Percentiles rank a stretch among this genome's conserved stretches.
These are phyloP conservation scores for Botrytis cinerea DNA, from an alignment of 2,329 filamentous ascomycete genomes.

Conservation along the genomic window DNA sequence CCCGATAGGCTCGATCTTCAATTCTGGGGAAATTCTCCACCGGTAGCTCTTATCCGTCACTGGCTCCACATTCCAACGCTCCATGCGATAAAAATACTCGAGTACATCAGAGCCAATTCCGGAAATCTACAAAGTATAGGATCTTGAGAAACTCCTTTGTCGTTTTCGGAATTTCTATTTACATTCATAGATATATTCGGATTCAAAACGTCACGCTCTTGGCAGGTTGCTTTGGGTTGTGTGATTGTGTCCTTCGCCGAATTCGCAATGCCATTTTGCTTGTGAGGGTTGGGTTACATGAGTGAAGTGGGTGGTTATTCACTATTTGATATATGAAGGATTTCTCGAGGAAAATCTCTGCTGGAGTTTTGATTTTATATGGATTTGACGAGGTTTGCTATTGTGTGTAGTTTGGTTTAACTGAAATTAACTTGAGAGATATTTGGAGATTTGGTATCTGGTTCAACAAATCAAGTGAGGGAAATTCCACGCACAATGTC, in stretches of 20 bases:
- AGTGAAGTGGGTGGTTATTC: background rate
- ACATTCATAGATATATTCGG: background rate
- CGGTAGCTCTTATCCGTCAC: conserved; percentile 8
- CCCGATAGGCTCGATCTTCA: background rate
- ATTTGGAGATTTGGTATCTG: background rate
- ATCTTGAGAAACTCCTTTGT: conserved; percentile 6
- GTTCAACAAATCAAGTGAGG: background rate
- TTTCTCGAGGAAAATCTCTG: background rate
- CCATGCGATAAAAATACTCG: background rate
- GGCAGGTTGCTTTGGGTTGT: conserved; percentile 4
- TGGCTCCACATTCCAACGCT: conserved; percentile 17
- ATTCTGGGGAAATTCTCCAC: background rate
- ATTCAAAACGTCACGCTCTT: background rate
- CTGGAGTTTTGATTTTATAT: background rate
- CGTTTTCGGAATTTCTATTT: background rate
- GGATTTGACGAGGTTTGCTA: background rate
- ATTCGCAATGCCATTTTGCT: conserved; percentile 1
- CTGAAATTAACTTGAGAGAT: background rate
- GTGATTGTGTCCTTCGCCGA: background rate
- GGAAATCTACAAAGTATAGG: background rate
- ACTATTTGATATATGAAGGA: background rate
- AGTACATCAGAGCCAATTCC: background rate
- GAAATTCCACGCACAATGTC: conserved; percentile 22
- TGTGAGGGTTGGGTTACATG: background rate
- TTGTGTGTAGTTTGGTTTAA: background rate